These are phyloP conservation scores for Pleurotus djamor DNA, from an alignment of 768 basidiomycete genomes.

Conservation along the genomic window DNA sequence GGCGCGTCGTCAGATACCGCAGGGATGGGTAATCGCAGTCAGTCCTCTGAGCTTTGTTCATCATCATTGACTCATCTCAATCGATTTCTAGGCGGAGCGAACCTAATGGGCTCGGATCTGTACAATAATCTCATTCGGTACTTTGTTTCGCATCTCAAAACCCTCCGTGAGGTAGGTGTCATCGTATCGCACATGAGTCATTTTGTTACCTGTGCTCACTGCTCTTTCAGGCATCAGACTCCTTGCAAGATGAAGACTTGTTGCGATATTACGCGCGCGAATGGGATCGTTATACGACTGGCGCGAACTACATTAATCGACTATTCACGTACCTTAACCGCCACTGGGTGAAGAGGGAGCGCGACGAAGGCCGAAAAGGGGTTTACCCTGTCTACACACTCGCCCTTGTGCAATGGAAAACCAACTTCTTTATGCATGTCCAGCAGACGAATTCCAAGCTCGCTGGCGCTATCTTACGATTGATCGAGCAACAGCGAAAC, in stretches of 20 bases:
- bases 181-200: neutral
- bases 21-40: conserved; percentile 66
- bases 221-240: conserved; percentile 62
- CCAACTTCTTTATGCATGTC: conserved; percentile 86
- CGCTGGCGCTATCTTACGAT: conserved; percentile 80
- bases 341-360: conserved; percentile 98
- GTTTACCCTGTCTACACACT: conserved; percentile 97
- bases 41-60: conserved; percentile 35
- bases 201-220: conserved; percentile 14
- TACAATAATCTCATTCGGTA: conserved; percentile 94
- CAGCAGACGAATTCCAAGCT: conserved; percentile 82
- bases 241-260: conserved; percentile 82
- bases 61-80: conserved; percentile 32
- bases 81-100: conserved; percentile 71
- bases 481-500: conserved; percentile 93
- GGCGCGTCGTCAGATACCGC: conserved; percentile 41
- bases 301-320: conserved; percentile 96
- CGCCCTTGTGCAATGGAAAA: conserved; percentile 95
- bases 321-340: conserved; percentile 98
- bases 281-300: conserved; percentile 97
- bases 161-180: conserved; percentile 39
- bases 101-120: conserved; percentile 95
- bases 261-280: conserved; percentile 89
- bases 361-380: conserved; percentile 93
- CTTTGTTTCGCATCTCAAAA: conserved; percentile 82